These are phyloP conservation scores for Pichia sp. DNA, from an alignment of 1,139 yeast genomes.

Conservation along the genomic window DNA sequence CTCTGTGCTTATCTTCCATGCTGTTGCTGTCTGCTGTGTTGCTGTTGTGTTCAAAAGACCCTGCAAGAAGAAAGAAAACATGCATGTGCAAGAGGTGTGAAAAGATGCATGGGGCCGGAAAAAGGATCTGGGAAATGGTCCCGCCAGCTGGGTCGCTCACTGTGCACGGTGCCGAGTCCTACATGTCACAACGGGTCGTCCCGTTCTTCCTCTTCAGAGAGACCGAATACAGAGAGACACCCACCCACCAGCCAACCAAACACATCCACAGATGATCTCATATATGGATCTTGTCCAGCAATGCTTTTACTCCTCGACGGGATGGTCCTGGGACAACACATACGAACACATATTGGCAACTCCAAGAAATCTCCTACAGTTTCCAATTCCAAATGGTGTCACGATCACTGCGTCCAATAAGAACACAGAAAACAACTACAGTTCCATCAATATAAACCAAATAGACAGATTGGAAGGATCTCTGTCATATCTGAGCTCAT, in stretches of 20 bases:
- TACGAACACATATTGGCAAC: conserved; percentile 73
- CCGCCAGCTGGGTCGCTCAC: too few species aligned
- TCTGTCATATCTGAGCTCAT: conserved; percentile 74
- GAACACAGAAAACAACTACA: conserved; percentile 69
- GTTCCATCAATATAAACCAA: conserved; percentile 72
- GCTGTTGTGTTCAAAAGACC: background rate
- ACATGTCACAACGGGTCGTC: too few species aligned
- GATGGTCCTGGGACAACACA: conserved; percentile 77
- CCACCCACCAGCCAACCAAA: too few species aligned
- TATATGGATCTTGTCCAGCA: conserved; percentile 83
- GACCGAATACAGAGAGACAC: too few species aligned
- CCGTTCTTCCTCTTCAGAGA: too few species aligned
- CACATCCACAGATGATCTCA: conserved; percentile 52
- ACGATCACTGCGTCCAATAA: conserved; percentile 70
- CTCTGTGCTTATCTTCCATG: background rate
- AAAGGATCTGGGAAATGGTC: too few species aligned
- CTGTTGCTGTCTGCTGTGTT: background rate
- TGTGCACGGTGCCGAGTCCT: too few species aligned
- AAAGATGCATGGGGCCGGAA: too few species aligned
- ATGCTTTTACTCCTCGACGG: conserved; percentile 65
- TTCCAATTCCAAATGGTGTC: conserved; percentile 68
- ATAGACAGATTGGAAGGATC: conserved; percentile 76
- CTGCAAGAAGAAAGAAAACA: too few species aligned
- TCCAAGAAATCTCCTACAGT: conserved; percentile 69
- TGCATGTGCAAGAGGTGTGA: too few species aligned